phyloP scores from a whole-genome alignment of 1,139 yeast species.

The Geotrichum restrictum region DNA sequence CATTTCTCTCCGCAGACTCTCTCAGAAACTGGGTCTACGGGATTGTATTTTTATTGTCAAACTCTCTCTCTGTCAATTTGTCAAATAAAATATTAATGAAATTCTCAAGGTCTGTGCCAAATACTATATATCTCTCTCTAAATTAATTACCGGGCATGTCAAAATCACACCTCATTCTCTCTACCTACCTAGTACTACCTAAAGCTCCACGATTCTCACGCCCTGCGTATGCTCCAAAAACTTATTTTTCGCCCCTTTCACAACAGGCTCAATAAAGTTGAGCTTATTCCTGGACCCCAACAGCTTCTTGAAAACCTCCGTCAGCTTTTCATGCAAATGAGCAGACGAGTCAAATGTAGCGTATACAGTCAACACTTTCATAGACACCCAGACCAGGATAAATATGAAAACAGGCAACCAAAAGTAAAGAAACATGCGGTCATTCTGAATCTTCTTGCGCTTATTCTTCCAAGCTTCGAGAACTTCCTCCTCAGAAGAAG shows the following conservation, averaged over 20 bases:
- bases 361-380: constrained; percentile 10
- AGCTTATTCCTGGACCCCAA: neutral
- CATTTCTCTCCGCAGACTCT: too few relatives aligned
- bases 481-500: constrained; percentile 29
- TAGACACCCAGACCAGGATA: constrained; percentile 30
- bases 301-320: neutral
- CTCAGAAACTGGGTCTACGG: too few relatives aligned
- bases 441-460: constrained; percentile 64
- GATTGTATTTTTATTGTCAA: too few relatives aligned
- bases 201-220: neutral
- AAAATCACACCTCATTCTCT: too few relatives aligned
- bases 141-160: too few relatives aligned
- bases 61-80: too few relatives aligned
- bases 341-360: constrained; percentile 15
- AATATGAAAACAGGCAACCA: constrained; percentile 46
- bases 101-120: too few relatives aligned
- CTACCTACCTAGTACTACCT: too few relatives aligned
- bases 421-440: constrained; percentile 78
- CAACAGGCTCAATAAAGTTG: constrained; percentile 4
- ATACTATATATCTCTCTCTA: too few relatives aligned
- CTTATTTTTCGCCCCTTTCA: neutral
- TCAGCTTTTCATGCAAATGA: constrained; percentile 21
- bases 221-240: neutral
- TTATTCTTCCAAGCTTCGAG: constrained; percentile 31
- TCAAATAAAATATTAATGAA: too few relatives aligned